A percentile compares a stretch with the other conserved stretches of the same genome.
These are phyloP conservation scores for Russula foetens DNA, from an alignment of 768 basidiomycete genomes.

Conservation along the genomic window DNA sequence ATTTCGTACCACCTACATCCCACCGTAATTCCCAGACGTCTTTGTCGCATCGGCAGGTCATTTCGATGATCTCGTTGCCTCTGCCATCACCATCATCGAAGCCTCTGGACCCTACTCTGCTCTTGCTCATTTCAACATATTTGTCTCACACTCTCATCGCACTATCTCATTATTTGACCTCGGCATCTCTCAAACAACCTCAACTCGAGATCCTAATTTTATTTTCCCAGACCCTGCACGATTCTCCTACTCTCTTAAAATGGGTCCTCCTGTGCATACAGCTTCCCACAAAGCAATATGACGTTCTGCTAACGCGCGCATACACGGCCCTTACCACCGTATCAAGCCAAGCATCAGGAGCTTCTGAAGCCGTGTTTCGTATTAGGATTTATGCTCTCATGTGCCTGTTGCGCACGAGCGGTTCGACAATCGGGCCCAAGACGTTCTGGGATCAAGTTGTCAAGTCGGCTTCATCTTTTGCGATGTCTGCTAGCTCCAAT, in stretches of 20 bases:
- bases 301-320: slow-evolving; percentile 48
- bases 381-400: slow-evolving; percentile 40
- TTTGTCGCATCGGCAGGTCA: not conserved
- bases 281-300: slow-evolving; percentile 46
- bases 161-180: slow-evolving; percentile 25
- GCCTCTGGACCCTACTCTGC: slow-evolving; percentile 27
- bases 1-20: not conserved
- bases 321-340: slow-evolving; percentile 44
- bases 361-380: slow-evolving; percentile 26
- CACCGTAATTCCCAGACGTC: slow-evolving; percentile 19
- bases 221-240: slow-evolving; percentile 29
- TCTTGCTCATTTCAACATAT: slow-evolving; percentile 53
- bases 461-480: slow-evolving; percentile 41
- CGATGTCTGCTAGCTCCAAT: slow-evolving; percentile 15
- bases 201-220: slow-evolving; percentile 14
- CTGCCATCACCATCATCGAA: slow-evolving; percentile 29
- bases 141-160: slow-evolving; percentile 46
- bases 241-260: slow-evolving; percentile 34
- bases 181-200: slow-evolving; percentile 13
- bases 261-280: slow-evolving; percentile 43
- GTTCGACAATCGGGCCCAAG: slow-evolving; percentile 39
- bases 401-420: slow-evolving; percentile 39
- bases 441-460: slow-evolving; percentile 66
- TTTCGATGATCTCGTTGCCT: slow-evolving; percentile 36
- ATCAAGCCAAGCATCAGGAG: slow-evolving; percentile 10